These are phyloP conservation scores for Capsella bursapastoris DNA, from an alignment of 345 rosid genomes.

Conservation along the genomic window DNA sequence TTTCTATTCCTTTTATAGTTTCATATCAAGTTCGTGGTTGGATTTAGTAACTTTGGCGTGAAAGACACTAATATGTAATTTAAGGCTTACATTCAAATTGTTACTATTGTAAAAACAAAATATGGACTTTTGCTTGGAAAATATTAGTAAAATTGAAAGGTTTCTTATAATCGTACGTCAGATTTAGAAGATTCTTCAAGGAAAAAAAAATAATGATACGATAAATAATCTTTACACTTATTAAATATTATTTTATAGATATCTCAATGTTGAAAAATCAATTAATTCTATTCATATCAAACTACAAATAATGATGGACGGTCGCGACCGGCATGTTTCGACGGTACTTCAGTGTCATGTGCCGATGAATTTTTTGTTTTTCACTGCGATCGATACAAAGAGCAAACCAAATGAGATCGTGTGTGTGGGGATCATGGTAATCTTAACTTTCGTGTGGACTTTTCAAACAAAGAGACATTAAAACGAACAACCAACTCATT, in stretches of 20 bases:
- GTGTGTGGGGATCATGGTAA: not conserved
- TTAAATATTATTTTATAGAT: not conserved
- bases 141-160: no score
- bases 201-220: no score
- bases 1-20: no score
- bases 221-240: not conserved
- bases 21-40: not conserved
- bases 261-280: not conserved
- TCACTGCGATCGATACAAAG: conserved; percentile 33
- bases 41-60: not conserved
- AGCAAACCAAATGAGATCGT: conserved; percentile 25
- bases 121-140: not conserved
- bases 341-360: conserved; percentile 34
- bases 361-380: not conserved
- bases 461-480: conserved; percentile 22
- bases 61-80: not conserved
- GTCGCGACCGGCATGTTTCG: conserved; percentile 25
- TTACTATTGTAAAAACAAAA: no score
- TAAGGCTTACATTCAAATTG: not conserved
- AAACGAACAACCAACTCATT: conserved; percentile 42
- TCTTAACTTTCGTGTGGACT: conserved; percentile 40
- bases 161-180: not conserved
- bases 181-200: not conserved
- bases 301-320: conserved; percentile 14
- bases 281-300: not conserved